Evolutionary conservation across 2,329 filamentous ascomycete genomes (phyloP), one percentile per base, ranked within the genome.

Genomic region (Fusarium paranaense): DNA sequence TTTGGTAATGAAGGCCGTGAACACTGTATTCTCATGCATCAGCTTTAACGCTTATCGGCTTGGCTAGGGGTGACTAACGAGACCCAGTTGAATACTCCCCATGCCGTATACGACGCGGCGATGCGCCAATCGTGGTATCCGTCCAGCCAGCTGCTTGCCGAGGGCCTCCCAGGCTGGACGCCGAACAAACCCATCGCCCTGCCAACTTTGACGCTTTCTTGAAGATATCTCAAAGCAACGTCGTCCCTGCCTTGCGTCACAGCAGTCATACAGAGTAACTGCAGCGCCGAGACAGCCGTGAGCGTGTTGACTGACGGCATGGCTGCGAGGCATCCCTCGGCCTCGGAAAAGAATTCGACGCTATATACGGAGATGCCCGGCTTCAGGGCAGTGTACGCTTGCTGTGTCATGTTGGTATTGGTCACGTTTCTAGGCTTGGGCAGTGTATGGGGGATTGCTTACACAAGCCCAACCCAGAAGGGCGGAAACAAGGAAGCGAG

Each of bases 401-500:
- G 62, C 62, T 64, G 27, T 45, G 27, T 6, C 1, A 30, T 22
- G 32, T 56, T 20, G 25, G 47, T 25, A 6, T 13, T 13, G 4
- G 30, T 9, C 14, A 13, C 25, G 6, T 52, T 52, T 9, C 9
- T 16, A 25, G 13, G 6, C 11, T 37, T 35, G 32, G 18, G 10
- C 18, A n/a, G 7, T 30, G 8, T 32, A 32, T 27, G 33, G 8
- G 57, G 25, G 14, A 11, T n/a, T 27, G 6, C 62, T 64, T 59
- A 64, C 62, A 35, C 62, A 64, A 1, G 50, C 62, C 52, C 52
- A 64, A 2, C 35, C n/a, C 13, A 68, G 8, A 14, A 68, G 64
- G 3, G 83, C 75, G 50, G 81, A 79, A 13, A 85, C 81, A 1
- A 85, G 67, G 11, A 85, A 78, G 1, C 73, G 69, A 3, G 82